Percentiles rank a stretch among this genome's conserved stretches.
Conservation (phyloP, 2,329 filamentous ascomycete genomes). For the Pseudohalonectria lignicola region DNA sequence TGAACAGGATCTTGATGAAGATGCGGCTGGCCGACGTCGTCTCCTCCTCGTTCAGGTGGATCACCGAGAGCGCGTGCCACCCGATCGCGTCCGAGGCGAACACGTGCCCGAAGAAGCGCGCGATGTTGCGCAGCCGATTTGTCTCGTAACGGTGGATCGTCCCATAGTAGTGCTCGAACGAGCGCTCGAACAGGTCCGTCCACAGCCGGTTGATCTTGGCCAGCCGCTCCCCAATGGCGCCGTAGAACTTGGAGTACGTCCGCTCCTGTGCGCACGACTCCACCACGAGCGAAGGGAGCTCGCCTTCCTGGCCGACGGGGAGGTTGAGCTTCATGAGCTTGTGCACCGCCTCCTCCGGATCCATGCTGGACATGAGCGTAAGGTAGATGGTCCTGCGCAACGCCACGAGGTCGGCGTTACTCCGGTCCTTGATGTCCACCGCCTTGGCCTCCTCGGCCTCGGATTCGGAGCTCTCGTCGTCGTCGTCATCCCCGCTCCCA, state of each 20-base stretch:
- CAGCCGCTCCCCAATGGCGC: slow-evolving; percentile 86
- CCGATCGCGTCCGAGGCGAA: slow-evolving; percentile 79
- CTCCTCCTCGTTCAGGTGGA: slow-evolving; percentile 92
- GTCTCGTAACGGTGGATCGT: slow-evolving; percentile 97
- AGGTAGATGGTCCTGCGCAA: slow-evolving; percentile 70
- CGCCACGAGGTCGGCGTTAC: slow-evolving; percentile 90
- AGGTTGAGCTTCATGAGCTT: slow-evolving; percentile 93
- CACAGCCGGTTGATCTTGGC: slow-evolving; percentile 92
- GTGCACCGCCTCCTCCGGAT: slow-evolving; percentile 94
- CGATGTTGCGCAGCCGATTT: slow-evolving; percentile 88
- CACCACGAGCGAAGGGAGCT: slow-evolving; percentile 92
- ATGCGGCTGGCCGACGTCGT: slow-evolving; percentile 95
- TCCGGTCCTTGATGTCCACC: slow-evolving; percentile 95
- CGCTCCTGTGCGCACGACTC: slow-evolving; percentile 95
- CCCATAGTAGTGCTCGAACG: slow-evolving; percentile 89
- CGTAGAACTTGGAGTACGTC: slow-evolving; percentile 96
- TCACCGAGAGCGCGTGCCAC: slow-evolving; percentile 77
- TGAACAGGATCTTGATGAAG: slow-evolving; percentile 96
- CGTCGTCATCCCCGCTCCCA: slow-evolving; percentile 42
- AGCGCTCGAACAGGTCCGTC: slow-evolving; percentile 84
- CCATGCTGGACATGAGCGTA: slow-evolving; percentile 92
- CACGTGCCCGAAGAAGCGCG: slow-evolving; percentile 87
- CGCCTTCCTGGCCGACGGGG: slow-evolving; percentile 61
- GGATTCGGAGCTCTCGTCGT: slow-evolving; percentile 59
- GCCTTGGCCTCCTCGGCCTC: slow-evolving; percentile 70